Evolutionary conservation across 306 rosid species (phyloP).

Genomic region (Myrica gale): DNA sequence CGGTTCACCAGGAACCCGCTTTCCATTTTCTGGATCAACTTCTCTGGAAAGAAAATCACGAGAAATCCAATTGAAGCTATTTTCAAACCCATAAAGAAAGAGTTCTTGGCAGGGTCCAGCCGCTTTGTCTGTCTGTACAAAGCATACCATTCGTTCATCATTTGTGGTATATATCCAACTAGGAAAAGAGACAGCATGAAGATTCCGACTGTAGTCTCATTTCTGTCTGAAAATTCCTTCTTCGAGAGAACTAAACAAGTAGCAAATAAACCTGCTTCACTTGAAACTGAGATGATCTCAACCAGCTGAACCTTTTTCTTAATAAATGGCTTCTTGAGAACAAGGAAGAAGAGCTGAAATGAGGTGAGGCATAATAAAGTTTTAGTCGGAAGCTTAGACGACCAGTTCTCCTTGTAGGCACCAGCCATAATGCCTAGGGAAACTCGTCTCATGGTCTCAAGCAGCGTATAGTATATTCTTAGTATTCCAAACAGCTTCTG

Average conservation of each 20-base stretch:
- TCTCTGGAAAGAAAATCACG: conserved; percentile 55
- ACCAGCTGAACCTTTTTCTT: conserved; percentile 85
- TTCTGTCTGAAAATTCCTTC: conserved; percentile 40
- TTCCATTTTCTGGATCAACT: conserved; percentile 50
- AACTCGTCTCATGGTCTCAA: conserved; percentile 63
- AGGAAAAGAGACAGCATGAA: conserved; percentile 65
- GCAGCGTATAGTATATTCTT: conserved; percentile 72
- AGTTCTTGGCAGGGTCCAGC: conserved; percentile 57
- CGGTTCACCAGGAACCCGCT: conserved; percentile 43
- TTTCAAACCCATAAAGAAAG: conserved; percentile 54
- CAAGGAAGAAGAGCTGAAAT: conserved; percentile 76
- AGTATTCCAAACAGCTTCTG: conserved; percentile 92
- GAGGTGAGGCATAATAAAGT: conserved; percentile 57
- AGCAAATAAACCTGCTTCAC: conserved; percentile 60
- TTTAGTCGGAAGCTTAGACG: conserved; percentile 45
- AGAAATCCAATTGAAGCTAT: conserved; percentile 62
- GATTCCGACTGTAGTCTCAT: conserved; percentile 48
- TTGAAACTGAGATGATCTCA: conserved; percentile 63
- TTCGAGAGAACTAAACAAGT: conserved; percentile 43
- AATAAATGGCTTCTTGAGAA: conserved; percentile 90
- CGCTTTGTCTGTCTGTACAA: conserved; percentile 56
- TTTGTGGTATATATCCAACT: conserved; percentile 51
- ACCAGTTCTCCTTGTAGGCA: conserved; percentile 37
- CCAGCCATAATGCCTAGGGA: conserved; percentile 67
- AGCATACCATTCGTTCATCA: conserved; percentile 74